A percentile compares a stretch with the other conserved stretches of the same genome.
These are phyloP conservation scores for Catharanthus roseus DNA, from an alignment of 257 asterid genomes.

Conservation along the genomic window DNA sequence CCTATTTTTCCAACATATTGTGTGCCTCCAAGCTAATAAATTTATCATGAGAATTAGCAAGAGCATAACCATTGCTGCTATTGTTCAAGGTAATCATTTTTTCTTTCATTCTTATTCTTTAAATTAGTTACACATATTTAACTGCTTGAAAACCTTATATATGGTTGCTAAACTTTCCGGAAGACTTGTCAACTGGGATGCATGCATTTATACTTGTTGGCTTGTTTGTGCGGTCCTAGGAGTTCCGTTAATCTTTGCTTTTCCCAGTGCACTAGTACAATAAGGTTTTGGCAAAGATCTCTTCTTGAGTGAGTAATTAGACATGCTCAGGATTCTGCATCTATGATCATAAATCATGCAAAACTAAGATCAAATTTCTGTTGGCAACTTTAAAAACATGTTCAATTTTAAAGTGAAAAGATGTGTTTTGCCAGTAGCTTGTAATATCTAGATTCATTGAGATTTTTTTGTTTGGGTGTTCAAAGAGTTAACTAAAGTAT, in stretches of 20 bases:
- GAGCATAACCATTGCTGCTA: too few species aligned
- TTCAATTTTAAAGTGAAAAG: not conserved
- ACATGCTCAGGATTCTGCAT: not conserved
- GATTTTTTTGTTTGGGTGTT: not conserved
- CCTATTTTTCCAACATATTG: too few species aligned
- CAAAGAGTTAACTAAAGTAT: not conserved
- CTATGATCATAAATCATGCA: not conserved
- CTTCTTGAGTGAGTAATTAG: not conserved
- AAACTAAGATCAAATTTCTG: not conserved
- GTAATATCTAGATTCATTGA: not conserved
- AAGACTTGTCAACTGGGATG: too few species aligned
- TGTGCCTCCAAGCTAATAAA: too few species aligned
- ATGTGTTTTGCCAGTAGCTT: not conserved
- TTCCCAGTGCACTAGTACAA: not conserved
- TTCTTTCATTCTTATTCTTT: not conserved
- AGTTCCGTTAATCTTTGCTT: not conserved
- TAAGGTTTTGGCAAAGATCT: not conserved
- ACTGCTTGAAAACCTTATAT: too few species aligned
- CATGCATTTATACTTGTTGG: not conserved
- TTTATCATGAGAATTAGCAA: too few species aligned
- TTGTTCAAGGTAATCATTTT: too few species aligned
- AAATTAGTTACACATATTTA: too few species aligned
- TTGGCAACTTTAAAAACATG: not conserved
- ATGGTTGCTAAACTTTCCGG: too few species aligned
- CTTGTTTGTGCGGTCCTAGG: not conserved